Evolutionary conservation across 1,139 yeast genomes (phyloP), one percentile per base, ranked within the genome.

Genomic region (Geotrichum carabidarum): DNA sequence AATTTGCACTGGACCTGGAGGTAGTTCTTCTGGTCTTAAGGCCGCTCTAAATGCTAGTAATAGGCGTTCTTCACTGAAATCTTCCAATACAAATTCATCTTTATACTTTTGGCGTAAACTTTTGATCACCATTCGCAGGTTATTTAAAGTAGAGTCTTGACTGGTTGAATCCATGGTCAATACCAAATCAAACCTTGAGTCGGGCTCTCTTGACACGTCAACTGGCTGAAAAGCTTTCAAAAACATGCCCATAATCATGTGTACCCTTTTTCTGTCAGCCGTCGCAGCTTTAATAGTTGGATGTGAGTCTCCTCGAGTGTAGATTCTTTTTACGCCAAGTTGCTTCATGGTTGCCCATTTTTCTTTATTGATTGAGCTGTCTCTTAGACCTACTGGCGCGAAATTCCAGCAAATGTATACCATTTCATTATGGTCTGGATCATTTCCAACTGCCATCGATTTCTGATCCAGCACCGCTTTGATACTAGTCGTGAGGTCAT

Each of bases 281-380:
- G 75, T 66, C 0, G 68, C 68, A 2, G 76, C 77, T 60, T 84
- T 84, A 49, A 94, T 86, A 0, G 94, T 81, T 67, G 90, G 97
- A 66, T 93, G 99, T 61, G 88, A 86, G 65, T 89, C 94, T 1
- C 97, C 98, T 62, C 99, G 77, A 1, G 65, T 65, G 6, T 76
- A 56, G 0, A 93, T 84, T 59, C 98, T 75, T 0, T 74, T 67
- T 11, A 73, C 69, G 0, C 97, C 87, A 0, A 84, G 60, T 9
- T 72, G 63, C 46, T 66, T 58, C 1, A 70, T 58, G 1, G 60
- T 4, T 11, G 71, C 63, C 41, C 65, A 57, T 1, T 70, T 58
- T 1, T 59, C 57, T 1, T 63, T 63, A 22, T 55, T 53, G 2
- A 60, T 54, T 1, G 65, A 58, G 3, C 32, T 11, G 14, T 3